Conservation (phyloP, 257 asterid species). For the Jaltomata sinuosa region DNA sequence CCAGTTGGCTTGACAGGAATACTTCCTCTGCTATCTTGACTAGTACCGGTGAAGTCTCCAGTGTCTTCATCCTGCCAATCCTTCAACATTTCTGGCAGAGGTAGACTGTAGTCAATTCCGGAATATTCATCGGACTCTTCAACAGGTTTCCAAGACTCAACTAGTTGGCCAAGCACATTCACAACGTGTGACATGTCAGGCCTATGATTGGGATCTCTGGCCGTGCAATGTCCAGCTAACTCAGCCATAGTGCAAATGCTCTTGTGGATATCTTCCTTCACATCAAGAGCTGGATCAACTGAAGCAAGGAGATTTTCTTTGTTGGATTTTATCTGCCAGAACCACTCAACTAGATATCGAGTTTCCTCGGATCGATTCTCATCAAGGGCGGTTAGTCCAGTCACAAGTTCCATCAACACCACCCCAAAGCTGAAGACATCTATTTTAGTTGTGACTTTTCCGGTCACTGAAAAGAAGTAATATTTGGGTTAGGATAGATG, state of each 20-base stretch:
- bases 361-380: conserved; percentile 60
- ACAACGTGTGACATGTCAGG: conserved; percentile 82
- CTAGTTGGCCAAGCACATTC: conserved; percentile 40
- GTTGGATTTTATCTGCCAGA: conserved; percentile 46
- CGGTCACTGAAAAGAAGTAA: conserved; percentile 40
- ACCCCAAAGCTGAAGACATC: conserved; percentile 88
- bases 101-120: conserved; percentile 26
- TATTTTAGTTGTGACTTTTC: conserved; percentile 66
- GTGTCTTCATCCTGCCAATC: conserved; percentile 53
- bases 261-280: conserved; percentile 31
- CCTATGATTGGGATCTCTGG: conserved; percentile 59
- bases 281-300: conserved; percentile 45
- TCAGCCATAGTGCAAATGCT: conserved; percentile 39
- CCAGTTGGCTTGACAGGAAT: conserved; percentile 55
- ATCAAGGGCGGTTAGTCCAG: conserved; percentile 62
- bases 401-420: conserved; percentile 65
- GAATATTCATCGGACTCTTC: conserved; percentile 28
- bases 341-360: conserved; percentile 69
- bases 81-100: conserved; percentile 57
- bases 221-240: conserved; percentile 75
- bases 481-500: not conserved
- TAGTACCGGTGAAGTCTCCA: conserved; percentile 24
- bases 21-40: conserved; percentile 59
- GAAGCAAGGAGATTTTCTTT: conserved; percentile 35
- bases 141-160: conserved; percentile 54